A percentile compares a stretch with the other conserved stretches of the same genome.
Evolutionary conservation across 2,329 filamentous ascomycete species (phyloP).

Genomic region (Fusarium tjaetaba): DNA sequence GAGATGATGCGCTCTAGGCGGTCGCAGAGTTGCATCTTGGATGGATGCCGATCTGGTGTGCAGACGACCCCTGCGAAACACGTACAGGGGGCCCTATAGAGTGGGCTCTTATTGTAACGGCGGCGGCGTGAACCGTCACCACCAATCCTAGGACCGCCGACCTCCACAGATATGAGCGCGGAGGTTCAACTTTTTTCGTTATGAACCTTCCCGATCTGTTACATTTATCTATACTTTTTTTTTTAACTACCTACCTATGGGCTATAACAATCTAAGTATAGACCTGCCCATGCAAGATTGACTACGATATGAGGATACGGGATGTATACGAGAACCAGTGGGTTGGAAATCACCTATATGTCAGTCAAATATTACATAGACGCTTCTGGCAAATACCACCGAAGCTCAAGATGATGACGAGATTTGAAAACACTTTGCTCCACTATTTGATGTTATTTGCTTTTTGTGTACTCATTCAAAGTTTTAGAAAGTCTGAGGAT

Average conservation of each 20-base stretch:
- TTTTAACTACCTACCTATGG: background rate
- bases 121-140: slow-evolving; percentile 20
- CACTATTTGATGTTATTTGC: slow-evolving; percentile 2
- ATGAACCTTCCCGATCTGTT: slow-evolving; percentile 14
- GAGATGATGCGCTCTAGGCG: background rate
- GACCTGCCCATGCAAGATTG: slow-evolving; percentile 24
- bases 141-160: slow-evolving; percentile 4
- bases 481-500: slow-evolving; percentile 3
- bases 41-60: slow-evolving; percentile 29
- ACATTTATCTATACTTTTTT: background rate
- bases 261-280: slow-evolving; percentile 29
- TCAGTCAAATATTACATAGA: slow-evolving; percentile 31
- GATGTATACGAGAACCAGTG: slow-evolving; percentile 36
- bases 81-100: slow-evolving; percentile 15
- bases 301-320: slow-evolving; percentile 32
- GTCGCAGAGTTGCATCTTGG: slow-evolving; percentile 3
- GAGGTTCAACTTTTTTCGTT: slow-evolving; percentile 1
- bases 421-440: slow-evolving; percentile 5
- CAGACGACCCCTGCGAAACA: slow-evolving; percentile 16
- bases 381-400: slow-evolving; percentile 20
- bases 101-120: slow-evolving; percentile 33
- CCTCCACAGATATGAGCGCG: slow-evolving; percentile 12
- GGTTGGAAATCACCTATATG: slow-evolving; percentile 34
- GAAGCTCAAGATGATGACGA: slow-evolving; percentile 22
- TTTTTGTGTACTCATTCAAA: background rate